A percentile compares a stretch with the other conserved stretches of the same genome.
phyloP scores from a whole-genome alignment of 2,329 filamentous ascomycete genomes.

The Colletotrichum orbiculare region DNA sequence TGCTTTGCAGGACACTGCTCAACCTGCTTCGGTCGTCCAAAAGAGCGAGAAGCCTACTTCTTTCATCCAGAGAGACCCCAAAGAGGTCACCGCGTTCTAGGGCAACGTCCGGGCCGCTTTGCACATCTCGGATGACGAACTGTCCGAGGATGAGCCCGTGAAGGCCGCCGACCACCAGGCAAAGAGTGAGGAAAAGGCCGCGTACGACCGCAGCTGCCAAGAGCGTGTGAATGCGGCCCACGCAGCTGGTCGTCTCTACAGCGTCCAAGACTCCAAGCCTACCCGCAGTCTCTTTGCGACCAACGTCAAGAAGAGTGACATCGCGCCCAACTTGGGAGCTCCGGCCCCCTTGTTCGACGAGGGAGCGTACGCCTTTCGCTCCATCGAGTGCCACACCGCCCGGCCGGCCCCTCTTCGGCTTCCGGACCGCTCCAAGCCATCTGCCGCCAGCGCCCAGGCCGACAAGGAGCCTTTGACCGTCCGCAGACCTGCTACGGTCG shows the following conservation, averaged over 20 bases:
- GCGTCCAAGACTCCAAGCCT: conserved; percentile 16
- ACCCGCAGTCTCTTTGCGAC: conserved; percentile 17
- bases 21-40: not conserved
- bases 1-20: not conserved
- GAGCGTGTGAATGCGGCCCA: conserved; percentile 28
- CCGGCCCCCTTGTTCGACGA: conserved; percentile 11
- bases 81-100: conserved; percentile 47
- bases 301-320: conserved; percentile 24
- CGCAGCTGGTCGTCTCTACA: conserved; percentile 8
- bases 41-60: not conserved
- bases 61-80: conserved; percentile 34
- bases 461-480: no score
- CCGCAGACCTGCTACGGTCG: no score
- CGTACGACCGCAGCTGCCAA: conserved; percentile 10
- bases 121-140: conserved; percentile 45
- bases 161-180: conserved; percentile 2
- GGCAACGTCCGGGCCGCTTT: conserved; percentile 43
- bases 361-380: conserved; percentile 27
- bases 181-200: conserved; percentile 1
- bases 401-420: conserved; percentile 35
- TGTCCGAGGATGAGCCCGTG: conserved; percentile 24
- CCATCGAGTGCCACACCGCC: conserved; percentile 34
- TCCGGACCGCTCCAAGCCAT: conserved; percentile 22
- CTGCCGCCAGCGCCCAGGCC: not conserved
- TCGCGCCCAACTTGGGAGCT: conserved; percentile 12